Evolutionary conservation across 805 yeast species (phyloP).

Genomic region (Candida khao-thaluensis): DNA sequence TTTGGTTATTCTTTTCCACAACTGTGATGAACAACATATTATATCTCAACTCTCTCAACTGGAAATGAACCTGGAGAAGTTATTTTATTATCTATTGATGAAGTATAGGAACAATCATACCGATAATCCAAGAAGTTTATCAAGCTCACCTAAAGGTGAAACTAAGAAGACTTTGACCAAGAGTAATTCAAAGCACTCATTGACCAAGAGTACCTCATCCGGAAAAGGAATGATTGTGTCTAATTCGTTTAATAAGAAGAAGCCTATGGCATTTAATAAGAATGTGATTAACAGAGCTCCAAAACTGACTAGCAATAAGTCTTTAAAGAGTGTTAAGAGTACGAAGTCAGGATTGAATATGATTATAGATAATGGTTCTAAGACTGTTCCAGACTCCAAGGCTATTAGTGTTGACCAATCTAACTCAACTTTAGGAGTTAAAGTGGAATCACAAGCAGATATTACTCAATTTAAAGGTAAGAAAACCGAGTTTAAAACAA

Average conservation of each 20-base stretch:
- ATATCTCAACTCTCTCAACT: slow-evolving; percentile 51
- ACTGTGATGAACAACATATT: slow-evolving; percentile 57
- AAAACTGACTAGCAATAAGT: slow-evolving; percentile 9
- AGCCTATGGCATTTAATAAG: slow-evolving; percentile 22
- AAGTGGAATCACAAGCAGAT: not conserved
- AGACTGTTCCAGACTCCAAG: not conserved
- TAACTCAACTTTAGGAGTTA: no score
- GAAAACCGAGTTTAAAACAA: not conserved
- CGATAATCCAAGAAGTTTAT: slow-evolving; percentile 7
- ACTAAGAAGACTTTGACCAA: slow-evolving; percentile 12
- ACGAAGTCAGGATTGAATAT: slow-evolving; percentile 5
- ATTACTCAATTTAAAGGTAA: slow-evolving; percentile 1
- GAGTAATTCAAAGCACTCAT: slow-evolving; percentile 18
- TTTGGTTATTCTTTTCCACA: slow-evolving; percentile 78
- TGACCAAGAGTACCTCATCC: slow-evolving; percentile 21
- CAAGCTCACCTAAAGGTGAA: slow-evolving; percentile 20
- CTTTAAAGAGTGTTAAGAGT: not conserved
- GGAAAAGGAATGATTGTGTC: slow-evolving; percentile 35
- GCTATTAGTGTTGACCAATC: no score
- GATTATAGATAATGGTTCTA: slow-evolving; percentile 8
- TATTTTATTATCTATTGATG: slow-evolving; percentile 71
- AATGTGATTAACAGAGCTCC: slow-evolving; percentile 25
- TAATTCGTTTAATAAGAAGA: slow-evolving; percentile 37
- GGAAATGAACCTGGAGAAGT: slow-evolving; percentile 66
- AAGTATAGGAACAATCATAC: slow-evolving; percentile 71